Evolutionary conservation across 208 protist species (phyloP).

Genomic region (Wallacemonas sp.): DNA sequence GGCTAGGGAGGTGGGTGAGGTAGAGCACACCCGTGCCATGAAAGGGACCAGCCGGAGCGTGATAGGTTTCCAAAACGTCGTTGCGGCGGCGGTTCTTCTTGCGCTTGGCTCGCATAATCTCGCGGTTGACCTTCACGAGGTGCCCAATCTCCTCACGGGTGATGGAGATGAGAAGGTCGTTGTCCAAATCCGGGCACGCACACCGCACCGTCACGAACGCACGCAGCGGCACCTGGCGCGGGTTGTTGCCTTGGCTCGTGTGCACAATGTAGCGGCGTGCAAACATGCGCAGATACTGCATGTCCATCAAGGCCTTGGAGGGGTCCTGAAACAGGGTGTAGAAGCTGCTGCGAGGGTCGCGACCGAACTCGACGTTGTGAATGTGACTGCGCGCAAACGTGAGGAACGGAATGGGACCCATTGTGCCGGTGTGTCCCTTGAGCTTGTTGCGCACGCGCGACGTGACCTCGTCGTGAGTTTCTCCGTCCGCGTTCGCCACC

Average conservation of each 20-base stretch:
- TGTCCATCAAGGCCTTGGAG: slow-evolving; percentile 54
- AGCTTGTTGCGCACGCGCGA: slow-evolving; percentile 13
- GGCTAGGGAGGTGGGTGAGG: slow-evolving; percentile 58
- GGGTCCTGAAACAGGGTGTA: slow-evolving; percentile 70
- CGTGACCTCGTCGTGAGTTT: slow-evolving; percentile 6
- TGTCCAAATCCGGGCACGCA: slow-evolving; percentile 55
- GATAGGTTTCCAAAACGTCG: slow-evolving; percentile 37
- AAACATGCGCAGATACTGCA: slow-evolving; percentile 89
- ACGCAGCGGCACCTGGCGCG: slow-evolving; percentile 53
- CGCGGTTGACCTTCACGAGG: slow-evolving; percentile 68
- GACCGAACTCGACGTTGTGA: slow-evolving; percentile 71
- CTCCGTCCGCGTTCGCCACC: slow-evolving; percentile 19
- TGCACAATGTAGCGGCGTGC: slow-evolving; percentile 79
- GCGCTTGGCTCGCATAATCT: slow-evolving; percentile 44
- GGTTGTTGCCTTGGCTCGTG: slow-evolving; percentile 75
- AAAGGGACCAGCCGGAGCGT: slow-evolving; percentile 47
- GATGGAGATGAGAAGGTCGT: slow-evolving; percentile 49
- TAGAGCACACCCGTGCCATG: slow-evolving; percentile 61
- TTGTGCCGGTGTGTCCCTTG: slow-evolving; percentile 25
- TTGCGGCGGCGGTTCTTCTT: slow-evolving; percentile 28
- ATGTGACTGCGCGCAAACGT: slow-evolving; percentile 77
- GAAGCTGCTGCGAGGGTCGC: slow-evolving; percentile 52
- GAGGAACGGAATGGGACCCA: slow-evolving; percentile 74
- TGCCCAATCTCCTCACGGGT: slow-evolving; percentile 67
- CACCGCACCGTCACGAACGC: slow-evolving; percentile 66